Evolutionary conservation across 768 basidiomycete species (phyloP).

Genomic region (Leccinum disarticulatum): DNA sequence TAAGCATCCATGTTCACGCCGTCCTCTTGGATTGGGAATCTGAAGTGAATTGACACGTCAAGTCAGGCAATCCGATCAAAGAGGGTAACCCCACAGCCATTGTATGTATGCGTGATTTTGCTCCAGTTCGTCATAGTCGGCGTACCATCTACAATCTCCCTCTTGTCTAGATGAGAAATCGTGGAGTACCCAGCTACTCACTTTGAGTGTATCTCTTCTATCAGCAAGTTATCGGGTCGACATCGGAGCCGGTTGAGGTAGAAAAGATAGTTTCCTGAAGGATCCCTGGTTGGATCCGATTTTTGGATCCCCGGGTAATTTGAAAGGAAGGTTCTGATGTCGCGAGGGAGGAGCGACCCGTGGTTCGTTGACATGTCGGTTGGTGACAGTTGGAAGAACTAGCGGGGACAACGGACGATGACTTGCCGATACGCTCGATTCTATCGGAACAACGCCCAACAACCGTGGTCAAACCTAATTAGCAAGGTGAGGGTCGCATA

Average conservation of each 20-base stretch:
- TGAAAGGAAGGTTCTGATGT: slow-evolving; percentile 27
- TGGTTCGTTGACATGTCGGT: slow-evolving; percentile 16
- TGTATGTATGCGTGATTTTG: slow-evolving; percentile 73
- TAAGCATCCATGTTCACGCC: slow-evolving; percentile 71
- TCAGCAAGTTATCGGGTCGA: slow-evolving; percentile 56
- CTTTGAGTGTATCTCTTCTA: slow-evolving; percentile 65
- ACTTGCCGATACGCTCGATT: slow-evolving; percentile 2
- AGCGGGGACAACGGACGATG: slow-evolving; percentile 14
- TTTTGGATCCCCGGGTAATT: slow-evolving; percentile 20
- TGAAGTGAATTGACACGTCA: slow-evolving; percentile 20
- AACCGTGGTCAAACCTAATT: background rate
- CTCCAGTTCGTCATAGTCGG: slow-evolving; percentile 63
- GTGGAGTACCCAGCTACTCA: slow-evolving; percentile 27
- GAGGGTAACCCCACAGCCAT: slow-evolving; percentile 59
- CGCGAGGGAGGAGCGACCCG: slow-evolving; percentile 15
- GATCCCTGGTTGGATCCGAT: slow-evolving; percentile 8
- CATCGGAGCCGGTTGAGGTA: slow-evolving; percentile 58
- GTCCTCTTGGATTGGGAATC: slow-evolving; percentile 72
- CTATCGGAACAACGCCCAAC: background rate
- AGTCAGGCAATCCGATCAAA: background rate
- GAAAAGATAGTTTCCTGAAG: slow-evolving; percentile 54
- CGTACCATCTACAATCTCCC: slow-evolving; percentile 52
- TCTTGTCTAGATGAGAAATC: background rate
- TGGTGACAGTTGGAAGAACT: slow-evolving; percentile 4
- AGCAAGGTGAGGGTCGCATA: background rate